Evolutionary conservation across 2,329 filamentous ascomycete species (phyloP).

Genomic region (Calonectria leucothoes): DNA sequence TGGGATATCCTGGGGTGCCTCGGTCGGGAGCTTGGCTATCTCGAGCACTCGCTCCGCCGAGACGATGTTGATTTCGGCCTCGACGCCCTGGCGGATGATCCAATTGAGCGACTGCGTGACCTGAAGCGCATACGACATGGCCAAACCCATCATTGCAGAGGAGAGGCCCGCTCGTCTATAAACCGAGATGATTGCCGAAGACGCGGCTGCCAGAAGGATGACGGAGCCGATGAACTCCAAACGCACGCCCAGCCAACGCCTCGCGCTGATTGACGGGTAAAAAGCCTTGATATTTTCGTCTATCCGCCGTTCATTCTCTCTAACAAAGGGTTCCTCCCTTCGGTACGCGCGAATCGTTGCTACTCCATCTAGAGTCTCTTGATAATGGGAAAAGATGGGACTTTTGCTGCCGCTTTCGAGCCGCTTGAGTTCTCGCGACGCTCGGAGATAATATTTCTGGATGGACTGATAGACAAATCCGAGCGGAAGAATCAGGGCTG

Average conservation of each 20-base stretch:
- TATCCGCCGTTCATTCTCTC: background rate
- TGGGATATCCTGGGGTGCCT: slow-evolving; percentile 64
- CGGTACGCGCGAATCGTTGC: slow-evolving; percentile 5
- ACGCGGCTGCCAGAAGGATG: slow-evolving; percentile 6
- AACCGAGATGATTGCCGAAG: background rate
- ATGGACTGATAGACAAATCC: background rate
- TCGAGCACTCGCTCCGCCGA: slow-evolving; percentile 71
- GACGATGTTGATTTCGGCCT: slow-evolving; percentile 14
- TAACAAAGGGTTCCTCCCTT: background rate
- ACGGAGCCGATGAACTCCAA: slow-evolving; percentile 15
- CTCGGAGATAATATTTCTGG: slow-evolving; percentile 2
- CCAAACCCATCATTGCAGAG: slow-evolving; percentile 10
- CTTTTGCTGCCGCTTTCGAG: background rate
- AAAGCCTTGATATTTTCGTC: slow-evolving; percentile 10
- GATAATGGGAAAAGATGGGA: slow-evolving; percentile 5
- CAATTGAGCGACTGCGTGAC: slow-evolving; percentile 12
- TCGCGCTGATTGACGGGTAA: background rate
- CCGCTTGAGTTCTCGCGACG: slow-evolving; percentile 1
- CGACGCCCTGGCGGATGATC: background rate
- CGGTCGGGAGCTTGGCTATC: slow-evolving; percentile 72
- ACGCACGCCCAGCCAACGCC: slow-evolving; percentile 1
- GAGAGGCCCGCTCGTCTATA: background rate
- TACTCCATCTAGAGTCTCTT: background rate
- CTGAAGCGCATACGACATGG: slow-evolving; percentile 15
- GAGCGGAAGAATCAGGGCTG: background rate